Percentiles rank a stretch among this genome's conserved stretches.
These are phyloP conservation scores for Pseudozyma tsukubaensis DNA, from an alignment of 1,284 basidiomycete species.

Conservation along the genomic window DNA sequence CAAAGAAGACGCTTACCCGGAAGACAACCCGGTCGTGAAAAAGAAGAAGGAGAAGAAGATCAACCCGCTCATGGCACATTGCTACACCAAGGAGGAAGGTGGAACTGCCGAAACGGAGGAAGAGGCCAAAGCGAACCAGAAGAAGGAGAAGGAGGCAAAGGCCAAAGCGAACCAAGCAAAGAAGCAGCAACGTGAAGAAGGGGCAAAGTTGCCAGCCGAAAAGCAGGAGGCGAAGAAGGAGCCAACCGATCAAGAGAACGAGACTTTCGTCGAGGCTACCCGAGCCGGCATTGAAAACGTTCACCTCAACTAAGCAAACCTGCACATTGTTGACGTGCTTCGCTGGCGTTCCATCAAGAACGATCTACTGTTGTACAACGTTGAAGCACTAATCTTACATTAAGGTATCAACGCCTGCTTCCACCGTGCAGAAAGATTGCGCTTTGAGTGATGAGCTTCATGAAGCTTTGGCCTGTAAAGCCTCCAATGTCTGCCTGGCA, in stretches of 20 bases:
- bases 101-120: slow-evolving; percentile 58
- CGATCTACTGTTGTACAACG: too few species aligned
- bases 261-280: slow-evolving; percentile 44
- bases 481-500: slow-evolving; percentile 11
- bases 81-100: slow-evolving; percentile 53
- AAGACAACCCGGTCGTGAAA: slow-evolving; percentile 49
- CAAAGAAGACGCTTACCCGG: slow-evolving; percentile 85
- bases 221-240: slow-evolving; percentile 9
- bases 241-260: slow-evolving; percentile 25
- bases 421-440: background rate
- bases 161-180: slow-evolving; percentile 20
- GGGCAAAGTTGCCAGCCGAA: slow-evolving; percentile 14
- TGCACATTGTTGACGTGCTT: too few species aligned
- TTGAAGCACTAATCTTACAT: too few species aligned
- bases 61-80: slow-evolving; percentile 56
- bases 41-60: slow-evolving; percentile 65
- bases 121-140: slow-evolving; percentile 46
- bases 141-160: slow-evolving; percentile 33
- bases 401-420: too few species aligned
- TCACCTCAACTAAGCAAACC: slow-evolving; percentile 20
- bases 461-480: too few species aligned
- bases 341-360: too few species aligned
- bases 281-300: slow-evolving; percentile 24
- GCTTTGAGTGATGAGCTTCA: slow-evolving; percentile 1
- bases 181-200: slow-evolving; percentile 8